Base-by-base conservation (phyloP, 371 early-diverging fungal genomes). In the Capillidium rhysosporum region DNA sequence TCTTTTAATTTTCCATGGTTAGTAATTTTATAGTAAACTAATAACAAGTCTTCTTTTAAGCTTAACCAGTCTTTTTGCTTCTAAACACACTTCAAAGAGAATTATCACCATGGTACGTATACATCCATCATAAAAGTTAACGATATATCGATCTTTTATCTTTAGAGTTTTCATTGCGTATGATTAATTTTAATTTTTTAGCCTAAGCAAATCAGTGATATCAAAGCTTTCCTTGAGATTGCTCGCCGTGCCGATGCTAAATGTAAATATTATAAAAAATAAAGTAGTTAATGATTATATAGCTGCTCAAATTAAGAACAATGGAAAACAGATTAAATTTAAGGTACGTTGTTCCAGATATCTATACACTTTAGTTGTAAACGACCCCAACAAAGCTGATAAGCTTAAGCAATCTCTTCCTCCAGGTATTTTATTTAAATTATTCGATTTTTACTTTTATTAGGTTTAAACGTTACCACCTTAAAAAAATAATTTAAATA, bases 301-400 rank as follows among this genome's bases (percentile, higher is more conserved):
- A 85, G 82, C 86, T 64, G 86, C 90, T 63, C 82, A 79, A 67
- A 83, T 97, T 77, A 94, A 94, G 91, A 92, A 92, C 88, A 94
- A 85, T 80, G 85, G 84, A 65, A 77, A 75, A 65, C 71, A 80
- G 65, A 75, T 79, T 85, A 97, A 97, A 83, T 95, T 97, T 86
- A 97, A 97, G 91, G 87, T 95, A 63, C 83, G 98, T 67, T 90
- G 95, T 83, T 86, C 93, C 56, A 79, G 80, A 65, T 93, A 90
- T 80, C 81, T 97, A 62, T 94, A 94, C 87, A 97, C 98, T 59
- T 80, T 97, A 59, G 84, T 88, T 56, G 87, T 95, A 61, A 79
- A 90, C 57, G 98, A 97, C 69, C 76, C 82, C 64, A 82, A 80
- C 66, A 95, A 93, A 85, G 98, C 96, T 63, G 77, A 75, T 69